phyloP scores from a whole-genome alignment of 2,329 filamentous ascomycete species.

The Fusarium subtropicale region DNA sequence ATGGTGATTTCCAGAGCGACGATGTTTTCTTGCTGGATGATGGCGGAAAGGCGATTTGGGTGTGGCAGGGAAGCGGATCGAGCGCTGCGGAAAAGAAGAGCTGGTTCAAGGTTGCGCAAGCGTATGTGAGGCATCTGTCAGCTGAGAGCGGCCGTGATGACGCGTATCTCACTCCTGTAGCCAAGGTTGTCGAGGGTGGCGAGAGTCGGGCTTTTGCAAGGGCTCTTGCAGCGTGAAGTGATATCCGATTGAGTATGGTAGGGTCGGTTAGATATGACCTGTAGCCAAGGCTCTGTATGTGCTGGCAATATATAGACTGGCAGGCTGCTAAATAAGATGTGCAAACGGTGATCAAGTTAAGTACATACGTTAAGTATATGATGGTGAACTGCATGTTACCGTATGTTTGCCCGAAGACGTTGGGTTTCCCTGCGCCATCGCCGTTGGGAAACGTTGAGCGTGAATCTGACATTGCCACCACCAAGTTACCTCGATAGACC shows the following conservation, averaged over 20 bases:
- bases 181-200: constrained; percentile 67
- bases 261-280: not conserved
- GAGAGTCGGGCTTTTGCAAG: constrained; percentile 66
- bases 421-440: not conserved
- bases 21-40: constrained; percentile 74
- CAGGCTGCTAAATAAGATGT: not conserved
- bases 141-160: constrained; percentile 48
- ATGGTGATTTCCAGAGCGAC: constrained; percentile 64
- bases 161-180: constrained; percentile 62
- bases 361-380: not conserved
- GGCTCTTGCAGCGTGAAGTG: constrained; percentile 53
- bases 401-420: not conserved
- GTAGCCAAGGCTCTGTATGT: not conserved
- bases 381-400: not conserved
- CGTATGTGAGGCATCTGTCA: constrained; percentile 61
- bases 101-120: constrained; percentile 71
- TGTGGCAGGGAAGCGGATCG: constrained; percentile 72
- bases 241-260: not conserved
- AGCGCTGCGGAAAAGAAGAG: constrained; percentile 68
- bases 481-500: not conserved
- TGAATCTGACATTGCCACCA: not conserved
- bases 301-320: not conserved
- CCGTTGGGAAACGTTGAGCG: not conserved
- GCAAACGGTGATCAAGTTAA: not conserved
- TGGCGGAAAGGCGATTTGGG: constrained; percentile 68